Conservation (phyloP, 2,329 filamentous ascomycete genomes). For the Fusarium domesticum region DNA sequence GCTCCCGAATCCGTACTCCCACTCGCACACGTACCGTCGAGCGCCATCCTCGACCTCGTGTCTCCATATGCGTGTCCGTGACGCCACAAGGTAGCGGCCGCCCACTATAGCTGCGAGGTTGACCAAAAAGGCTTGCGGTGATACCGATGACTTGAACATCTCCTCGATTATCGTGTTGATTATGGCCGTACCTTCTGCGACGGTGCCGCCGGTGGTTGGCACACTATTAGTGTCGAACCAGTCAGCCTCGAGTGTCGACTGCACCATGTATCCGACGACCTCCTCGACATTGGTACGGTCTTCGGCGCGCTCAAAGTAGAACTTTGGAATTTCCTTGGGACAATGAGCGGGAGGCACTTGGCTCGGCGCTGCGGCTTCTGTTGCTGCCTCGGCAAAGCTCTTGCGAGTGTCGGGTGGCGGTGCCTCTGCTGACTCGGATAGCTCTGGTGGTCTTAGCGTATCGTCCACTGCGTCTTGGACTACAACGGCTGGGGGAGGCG, state of each 20-base stretch:
- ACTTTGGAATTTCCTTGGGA: slow-evolving; percentile 24
- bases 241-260: slow-evolving; percentile 46
- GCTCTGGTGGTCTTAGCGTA: not conserved
- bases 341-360: not conserved
- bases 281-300: slow-evolving; percentile 56
- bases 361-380: not conserved
- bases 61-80: slow-evolving; percentile 41
- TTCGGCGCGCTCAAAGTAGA: slow-evolving; percentile 37
- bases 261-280: slow-evolving; percentile 54
- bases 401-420: slow-evolving; percentile 6
- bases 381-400: slow-evolving; percentile 19
- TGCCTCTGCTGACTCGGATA: not conserved
- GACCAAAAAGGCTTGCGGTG: slow-evolving; percentile 55
- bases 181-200: slow-evolving; percentile 55
- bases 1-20: slow-evolving; percentile 55
- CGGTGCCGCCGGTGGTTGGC: slow-evolving; percentile 40
- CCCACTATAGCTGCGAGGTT: slow-evolving; percentile 58
- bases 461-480: slow-evolving; percentile 18
- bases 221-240: slow-evolving; percentile 52
- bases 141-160: slow-evolving; percentile 49
- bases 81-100: slow-evolving; percentile 48
- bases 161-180: slow-evolving; percentile 52
- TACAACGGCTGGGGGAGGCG: slow-evolving; percentile 43
- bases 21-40: slow-evolving; percentile 50
- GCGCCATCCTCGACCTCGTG: slow-evolving; percentile 41